Conservation (phyloP, 2,329 filamentous ascomycete genomes). For the Eutypa lata region DNA sequence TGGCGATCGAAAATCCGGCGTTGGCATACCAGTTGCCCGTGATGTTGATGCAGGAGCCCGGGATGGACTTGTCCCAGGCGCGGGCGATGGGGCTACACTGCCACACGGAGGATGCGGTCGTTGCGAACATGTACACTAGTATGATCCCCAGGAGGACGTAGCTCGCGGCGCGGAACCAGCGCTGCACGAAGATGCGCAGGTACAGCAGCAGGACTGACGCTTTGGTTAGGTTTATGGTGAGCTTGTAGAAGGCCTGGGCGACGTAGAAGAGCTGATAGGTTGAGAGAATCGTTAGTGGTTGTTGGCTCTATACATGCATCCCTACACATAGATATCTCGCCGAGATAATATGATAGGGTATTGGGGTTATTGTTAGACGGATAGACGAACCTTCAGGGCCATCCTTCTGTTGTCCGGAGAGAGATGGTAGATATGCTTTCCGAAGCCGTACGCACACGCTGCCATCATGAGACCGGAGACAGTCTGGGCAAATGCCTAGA, state of each 20-base stretch:
- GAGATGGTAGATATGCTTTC: slow-evolving; percentile 36
- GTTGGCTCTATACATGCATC: too few species aligned
- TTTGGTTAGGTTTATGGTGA: slow-evolving; percentile 52
- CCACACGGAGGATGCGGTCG: slow-evolving; percentile 42
- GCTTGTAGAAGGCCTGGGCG: slow-evolving; percentile 52
- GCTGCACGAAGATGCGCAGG: slow-evolving; percentile 49
- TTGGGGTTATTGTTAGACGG: too few species aligned
- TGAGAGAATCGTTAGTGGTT: too few species aligned
- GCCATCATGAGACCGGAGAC: slow-evolving; percentile 38
- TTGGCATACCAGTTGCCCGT: slow-evolving; percentile 48
- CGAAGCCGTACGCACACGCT: slow-evolving; percentile 40
- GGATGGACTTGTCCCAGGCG: too few species aligned
- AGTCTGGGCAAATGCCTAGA: slow-evolving; percentile 32
- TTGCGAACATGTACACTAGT: slow-evolving; percentile 42
- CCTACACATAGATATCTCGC: too few species aligned
- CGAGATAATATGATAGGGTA: too few species aligned
- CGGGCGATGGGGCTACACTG: slow-evolving; percentile 51
- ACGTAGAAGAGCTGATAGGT: slow-evolving; percentile 47
- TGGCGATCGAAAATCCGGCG: slow-evolving; percentile 44
- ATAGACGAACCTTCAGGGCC: slow-evolving; percentile 29
- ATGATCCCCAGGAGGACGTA: slow-evolving; percentile 40
- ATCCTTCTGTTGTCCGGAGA: slow-evolving; percentile 30
- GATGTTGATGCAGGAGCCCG: slow-evolving; percentile 45
- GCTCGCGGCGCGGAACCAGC: slow-evolving; percentile 42
- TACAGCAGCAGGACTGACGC: slow-evolving; percentile 51